Evolutionary conservation across 2,329 filamentous ascomycete species (phyloP).

Genomic region (Nemania sp.): DNA sequence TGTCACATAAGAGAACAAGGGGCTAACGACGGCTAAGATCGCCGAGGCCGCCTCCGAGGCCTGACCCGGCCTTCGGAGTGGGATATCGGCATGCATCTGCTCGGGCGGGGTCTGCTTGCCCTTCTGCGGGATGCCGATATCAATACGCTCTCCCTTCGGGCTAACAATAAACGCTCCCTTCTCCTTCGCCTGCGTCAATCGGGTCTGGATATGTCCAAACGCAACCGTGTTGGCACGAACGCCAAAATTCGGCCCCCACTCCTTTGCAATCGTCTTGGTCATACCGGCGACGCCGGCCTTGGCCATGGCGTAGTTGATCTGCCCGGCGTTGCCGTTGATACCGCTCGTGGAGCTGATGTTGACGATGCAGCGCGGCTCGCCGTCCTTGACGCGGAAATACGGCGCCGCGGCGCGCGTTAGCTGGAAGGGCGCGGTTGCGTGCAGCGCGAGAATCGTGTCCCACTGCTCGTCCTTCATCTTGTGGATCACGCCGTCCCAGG

Average conservation of each 20-base stretch:
- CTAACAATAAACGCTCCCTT: constrained; percentile 82
- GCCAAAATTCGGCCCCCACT: constrained; percentile 88
- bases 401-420: constrained; percentile 83
- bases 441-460: constrained; percentile 86
- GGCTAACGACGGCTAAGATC: constrained; percentile 82
- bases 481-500: constrained; percentile 93
- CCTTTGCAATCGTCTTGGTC: constrained; percentile 90
- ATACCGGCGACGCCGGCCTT: constrained; percentile 87
- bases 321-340: constrained; percentile 88
- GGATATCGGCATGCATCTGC: constrained; percentile 74
- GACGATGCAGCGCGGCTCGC: constrained; percentile 81
- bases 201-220: constrained; percentile 84
- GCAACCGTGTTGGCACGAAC: constrained; percentile 86
- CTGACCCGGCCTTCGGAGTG: constrained; percentile 79
- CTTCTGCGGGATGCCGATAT: constrained; percentile 75
- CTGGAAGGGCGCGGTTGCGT: constrained; percentile 87
- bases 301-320: constrained; percentile 87
- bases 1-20: constrained; percentile 84
- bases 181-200: constrained; percentile 87
- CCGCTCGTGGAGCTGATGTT: constrained; percentile 88
- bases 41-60: constrained; percentile 84
- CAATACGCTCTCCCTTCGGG: constrained; percentile 79
- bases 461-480: constrained; percentile 94
- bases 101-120: constrained; percentile 59
- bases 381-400: constrained; percentile 89